phyloP scores from a whole-genome alignment of 768 basidiomycete genomes.

The Pulveroboletus frians region DNA sequence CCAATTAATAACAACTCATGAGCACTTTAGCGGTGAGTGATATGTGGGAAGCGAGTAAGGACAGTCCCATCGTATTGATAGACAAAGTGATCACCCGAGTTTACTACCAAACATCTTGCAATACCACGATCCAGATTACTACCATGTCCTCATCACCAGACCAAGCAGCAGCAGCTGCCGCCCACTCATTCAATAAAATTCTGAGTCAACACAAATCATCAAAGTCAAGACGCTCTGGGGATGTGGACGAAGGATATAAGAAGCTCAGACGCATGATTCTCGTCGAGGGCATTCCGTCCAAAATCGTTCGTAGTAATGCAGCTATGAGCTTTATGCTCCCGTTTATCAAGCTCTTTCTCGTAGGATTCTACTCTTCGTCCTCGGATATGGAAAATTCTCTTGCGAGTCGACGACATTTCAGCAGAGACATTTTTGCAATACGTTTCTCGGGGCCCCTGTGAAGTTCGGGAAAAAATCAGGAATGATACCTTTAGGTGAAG shows the following conservation, averaged over 20 bases:
- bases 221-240: conserved; percentile 56
- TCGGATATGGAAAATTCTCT: conserved; percentile 90
- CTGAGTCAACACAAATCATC: conserved; percentile 67
- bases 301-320: conserved; percentile 47
- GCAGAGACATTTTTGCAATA: conserved; percentile 71
- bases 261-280: conserved; percentile 83
- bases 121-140: background rate
- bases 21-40: background rate
- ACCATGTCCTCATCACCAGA: conserved; percentile 23
- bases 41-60: background rate
- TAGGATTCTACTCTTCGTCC: conserved; percentile 84
- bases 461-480: conserved; percentile 86
- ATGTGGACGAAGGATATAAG: conserved; percentile 79
- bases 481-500: conserved; percentile 93
- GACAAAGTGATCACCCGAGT: too few relatives aligned
- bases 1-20: conserved; percentile 3
- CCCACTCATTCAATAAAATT: conserved; percentile 78
- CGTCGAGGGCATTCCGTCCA: conserved; percentile 84
- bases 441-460: conserved; percentile 78
- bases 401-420: conserved; percentile 76
- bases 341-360: conserved; percentile 1
- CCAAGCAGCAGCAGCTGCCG: conserved; percentile 36
- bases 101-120: conserved; percentile 6
- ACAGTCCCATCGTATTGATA: too few relatives aligned
- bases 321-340: background rate